Evolutionary conservation across 2,329 filamentous ascomycete species (phyloP), one percentile per base, ranked within the genome.

Genomic region (Mycocentrospora acerina): DNA sequence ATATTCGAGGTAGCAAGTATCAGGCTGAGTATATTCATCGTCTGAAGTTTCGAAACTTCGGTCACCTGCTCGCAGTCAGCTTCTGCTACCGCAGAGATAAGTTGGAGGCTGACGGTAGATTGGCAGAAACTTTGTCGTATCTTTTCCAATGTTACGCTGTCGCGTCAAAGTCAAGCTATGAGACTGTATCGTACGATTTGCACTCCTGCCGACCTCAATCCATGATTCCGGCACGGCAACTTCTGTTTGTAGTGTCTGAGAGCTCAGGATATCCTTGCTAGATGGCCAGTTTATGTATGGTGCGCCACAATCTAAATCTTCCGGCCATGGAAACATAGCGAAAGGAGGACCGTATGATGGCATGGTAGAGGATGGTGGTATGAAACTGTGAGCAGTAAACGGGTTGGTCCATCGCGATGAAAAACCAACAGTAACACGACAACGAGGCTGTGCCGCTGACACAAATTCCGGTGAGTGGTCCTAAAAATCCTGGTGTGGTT

Each of bases 271-370:
- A 25, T 39, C 29, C 14, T 29, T 39, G 22, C 15, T n/a, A 9
- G 25, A 28, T n/a, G 36, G 29, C 36, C 29, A 39, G 17, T 39
- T 32, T 15, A 39, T 39, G 11, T 39, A 39, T 15, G 36, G 29
- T 16, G 26, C n/a, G 15, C 36, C 36, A 24, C 36, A 39, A 3
- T 12, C 13, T 3, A 39, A 29, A 19, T 39, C 36, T 15, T 15
- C 22, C 13, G 36, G 36, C 11, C 28, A 39, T 6, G 36, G 36
- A 13, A 39, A 39, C 12, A 12, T 17, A 14, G 5, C 7, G 5
- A 11, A 17, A n/a, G 35, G 35, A 16, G 12, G 13, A n/a, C 28
- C 22, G 19, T 37, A 37, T 5, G 35, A 30, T n/a, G 24, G 17
- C 26, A 29, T 24, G 34, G 13, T 30, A n/a, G n/a, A n/a, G n/a